These are phyloP conservation scores for Rubia peregrina DNA, from an alignment of 305 asterid species.

Conservation along the genomic window DNA sequence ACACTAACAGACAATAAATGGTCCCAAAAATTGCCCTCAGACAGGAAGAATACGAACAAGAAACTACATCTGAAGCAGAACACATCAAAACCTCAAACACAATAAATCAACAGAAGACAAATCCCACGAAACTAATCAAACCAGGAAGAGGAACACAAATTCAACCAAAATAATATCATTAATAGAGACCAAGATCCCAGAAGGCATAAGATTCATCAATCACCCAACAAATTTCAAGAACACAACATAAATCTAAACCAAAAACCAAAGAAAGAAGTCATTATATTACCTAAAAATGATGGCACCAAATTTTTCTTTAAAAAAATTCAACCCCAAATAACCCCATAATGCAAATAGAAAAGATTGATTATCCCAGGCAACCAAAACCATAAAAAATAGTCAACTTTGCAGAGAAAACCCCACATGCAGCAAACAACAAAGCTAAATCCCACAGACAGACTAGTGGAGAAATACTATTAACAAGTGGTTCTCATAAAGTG, in stretches of 20 bases:
- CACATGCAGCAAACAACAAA: constrained; percentile 21
- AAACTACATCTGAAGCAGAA: neutral
- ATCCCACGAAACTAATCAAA: constrained; percentile 1
- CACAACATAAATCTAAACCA: constrained; percentile 6
- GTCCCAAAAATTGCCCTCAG: neutral
- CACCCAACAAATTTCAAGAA: neutral
- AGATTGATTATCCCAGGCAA: constrained; percentile 10
- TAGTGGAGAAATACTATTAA: constrained; percentile 13
- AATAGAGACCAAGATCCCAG: constrained; percentile 5
- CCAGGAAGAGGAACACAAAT: neutral
- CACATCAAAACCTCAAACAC: neutral
- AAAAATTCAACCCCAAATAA: constrained; percentile 3
- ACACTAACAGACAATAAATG: neutral
- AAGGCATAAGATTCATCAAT: neutral
- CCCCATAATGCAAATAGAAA: constrained; percentile 2
- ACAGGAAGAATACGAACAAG: neutral
- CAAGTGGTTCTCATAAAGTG: constrained; percentile 2
- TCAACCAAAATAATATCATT: neutral
- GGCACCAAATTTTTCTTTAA: constrained; percentile 12
- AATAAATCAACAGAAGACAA: neutral
- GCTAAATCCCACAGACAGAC: constrained; percentile 6
- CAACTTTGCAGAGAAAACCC: constrained; percentile 22
- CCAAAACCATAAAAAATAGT: constrained; percentile 12
- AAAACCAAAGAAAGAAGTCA: constrained; percentile 3
- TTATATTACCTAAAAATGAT: constrained; percentile 8